Evolutionary conservation across 1,284 basidiomycete species (phyloP).

Genomic region (Moniliophthora roreri): DNA sequence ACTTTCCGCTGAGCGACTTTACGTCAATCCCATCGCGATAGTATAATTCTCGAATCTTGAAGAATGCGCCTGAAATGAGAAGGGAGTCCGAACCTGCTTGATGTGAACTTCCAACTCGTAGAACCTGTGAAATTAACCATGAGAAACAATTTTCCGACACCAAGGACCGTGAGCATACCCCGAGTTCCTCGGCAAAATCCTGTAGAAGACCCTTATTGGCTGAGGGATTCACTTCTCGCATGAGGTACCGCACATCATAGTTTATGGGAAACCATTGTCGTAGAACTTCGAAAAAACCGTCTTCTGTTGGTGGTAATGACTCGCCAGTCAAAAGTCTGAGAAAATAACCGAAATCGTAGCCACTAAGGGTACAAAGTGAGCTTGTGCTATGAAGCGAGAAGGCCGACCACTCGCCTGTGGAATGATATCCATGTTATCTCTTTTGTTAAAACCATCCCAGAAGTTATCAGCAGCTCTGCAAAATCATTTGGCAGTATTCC

Average conservation of each 20-base stretch:
- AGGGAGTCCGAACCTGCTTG: constrained; percentile 97
- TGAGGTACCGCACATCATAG: constrained; percentile 98
- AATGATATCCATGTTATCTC: constrained; percentile 98
- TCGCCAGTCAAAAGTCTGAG: constrained; percentile 91
- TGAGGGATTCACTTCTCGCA: constrained; percentile 74
- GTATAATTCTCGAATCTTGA: constrained; percentile 92
- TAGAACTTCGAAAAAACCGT: constrained; percentile 88
- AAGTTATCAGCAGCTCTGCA: constrained; percentile 96
- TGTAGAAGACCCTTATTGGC: constrained; percentile 92
- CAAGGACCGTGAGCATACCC: constrained; percentile 42
- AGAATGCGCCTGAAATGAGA: constrained; percentile 91
- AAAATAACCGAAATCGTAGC: constrained; percentile 99
- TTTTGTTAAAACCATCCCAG: constrained; percentile 86
- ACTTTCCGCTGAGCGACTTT: constrained; percentile 70
- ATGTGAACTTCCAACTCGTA: constrained; percentile 90
- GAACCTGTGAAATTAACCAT: constrained; percentile 51
- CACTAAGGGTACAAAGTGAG: constrained; percentile 49
- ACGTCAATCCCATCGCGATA: constrained; percentile 89
- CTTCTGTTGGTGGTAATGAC: constrained; percentile 87
- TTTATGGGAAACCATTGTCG: constrained; percentile 95
- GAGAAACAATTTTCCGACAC: constrained; percentile 9
- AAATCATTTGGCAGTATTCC: constrained; percentile 95
- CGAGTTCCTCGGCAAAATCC: constrained; percentile 93
- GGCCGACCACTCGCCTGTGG: constrained; percentile 74
- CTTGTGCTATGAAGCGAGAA: not conserved